Evolutionary conservation across 371 early-diverging fungal species (phyloP).

Genomic region (Basidiobolus meristosporus): DNA sequence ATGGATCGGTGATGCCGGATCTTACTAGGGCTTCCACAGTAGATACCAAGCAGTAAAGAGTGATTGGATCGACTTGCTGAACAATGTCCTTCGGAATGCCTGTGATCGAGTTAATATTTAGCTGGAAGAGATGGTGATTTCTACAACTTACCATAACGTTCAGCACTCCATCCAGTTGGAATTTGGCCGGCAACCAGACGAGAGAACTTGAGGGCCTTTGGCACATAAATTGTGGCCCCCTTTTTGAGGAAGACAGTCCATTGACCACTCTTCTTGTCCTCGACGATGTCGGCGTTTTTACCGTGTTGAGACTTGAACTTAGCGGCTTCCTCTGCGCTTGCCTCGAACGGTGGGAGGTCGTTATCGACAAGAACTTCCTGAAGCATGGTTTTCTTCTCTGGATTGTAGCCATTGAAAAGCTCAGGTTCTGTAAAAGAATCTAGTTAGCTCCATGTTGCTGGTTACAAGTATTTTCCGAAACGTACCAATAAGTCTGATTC

Average conservation of each 20-base stretch:
- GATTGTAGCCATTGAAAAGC: slow-evolving; percentile 82
- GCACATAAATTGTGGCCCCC: slow-evolving; percentile 78
- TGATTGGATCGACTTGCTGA: slow-evolving; percentile 78
- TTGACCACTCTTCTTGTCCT: slow-evolving; percentile 33
- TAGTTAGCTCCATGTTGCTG: too few species aligned
- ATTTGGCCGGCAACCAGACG: slow-evolving; percentile 90
- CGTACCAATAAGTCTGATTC: slow-evolving; percentile 68
- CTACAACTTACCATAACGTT: slow-evolving; percentile 47
- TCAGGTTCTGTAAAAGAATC: slow-evolving; percentile 44
- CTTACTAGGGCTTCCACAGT: slow-evolving; percentile 89
- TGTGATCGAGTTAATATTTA: too few species aligned
- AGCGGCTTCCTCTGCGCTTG: slow-evolving; percentile 79
- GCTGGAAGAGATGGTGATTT: too few species aligned
- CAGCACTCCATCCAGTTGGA: slow-evolving; percentile 88
- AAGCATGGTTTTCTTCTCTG: slow-evolving; percentile 66
- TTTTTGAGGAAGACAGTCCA: slow-evolving; percentile 68
- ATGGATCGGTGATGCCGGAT: slow-evolving; percentile 89
- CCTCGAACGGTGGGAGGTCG: slow-evolving; percentile 81
- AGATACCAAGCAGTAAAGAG: slow-evolving; percentile 73
- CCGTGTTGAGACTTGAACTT: slow-evolving; percentile 78
- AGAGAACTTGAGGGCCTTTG: slow-evolving; percentile 87
- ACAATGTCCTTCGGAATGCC: slow-evolving; percentile 74
- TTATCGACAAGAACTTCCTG: slow-evolving; percentile 86
- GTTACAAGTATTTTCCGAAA: too few species aligned
- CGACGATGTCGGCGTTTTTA: slow-evolving; percentile 65